Conservation (phyloP, 306 rosid species). For the Trifolium dubium region DNA sequence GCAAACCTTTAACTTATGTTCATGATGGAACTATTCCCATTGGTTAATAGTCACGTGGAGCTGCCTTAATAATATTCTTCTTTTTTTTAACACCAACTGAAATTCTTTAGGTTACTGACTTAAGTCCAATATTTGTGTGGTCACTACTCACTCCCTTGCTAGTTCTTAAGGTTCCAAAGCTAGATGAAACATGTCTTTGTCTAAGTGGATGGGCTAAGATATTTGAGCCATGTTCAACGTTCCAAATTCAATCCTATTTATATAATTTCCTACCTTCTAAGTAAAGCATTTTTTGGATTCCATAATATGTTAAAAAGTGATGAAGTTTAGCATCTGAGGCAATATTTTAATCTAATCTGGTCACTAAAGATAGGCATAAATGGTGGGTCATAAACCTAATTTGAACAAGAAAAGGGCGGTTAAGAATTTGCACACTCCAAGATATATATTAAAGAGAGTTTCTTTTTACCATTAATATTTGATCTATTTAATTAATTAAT, state of each 20-base stretch:
- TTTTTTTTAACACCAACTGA: slow-evolving; percentile 25
- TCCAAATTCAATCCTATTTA: slow-evolving; percentile 17
- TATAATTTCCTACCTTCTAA: background rate
- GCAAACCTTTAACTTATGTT: slow-evolving; percentile 20
- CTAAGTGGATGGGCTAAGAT: slow-evolving; percentile 24
- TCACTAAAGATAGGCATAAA: slow-evolving; percentile 35
- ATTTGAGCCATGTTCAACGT: slow-evolving; percentile 41
- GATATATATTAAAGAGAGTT: background rate
- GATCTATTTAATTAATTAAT: background rate
- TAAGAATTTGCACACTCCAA: slow-evolving; percentile 1
- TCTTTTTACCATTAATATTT: background rate
- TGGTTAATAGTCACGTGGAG: slow-evolving; percentile 46
- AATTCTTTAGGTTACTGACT: slow-evolving; percentile 22
- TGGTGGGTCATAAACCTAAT: slow-evolving; percentile 47
- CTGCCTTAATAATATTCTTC: slow-evolving; percentile 32
- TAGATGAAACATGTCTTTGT: slow-evolving; percentile 38
- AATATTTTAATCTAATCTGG: slow-evolving; percentile 43
- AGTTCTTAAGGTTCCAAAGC: too few relatives aligned
- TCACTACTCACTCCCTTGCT: too few relatives aligned
- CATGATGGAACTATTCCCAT: slow-evolving; percentile 18
- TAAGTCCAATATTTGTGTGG: slow-evolving; percentile 29
- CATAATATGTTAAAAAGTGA: slow-evolving; percentile 41
- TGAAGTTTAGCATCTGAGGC: slow-evolving; percentile 40
- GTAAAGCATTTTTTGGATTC: slow-evolving; percentile 30
- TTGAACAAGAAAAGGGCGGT: slow-evolving; percentile 32